Evolutionary conservation across 805 yeast genomes (phyloP).

Genomic region (Babjeviella inositovora): DNA sequence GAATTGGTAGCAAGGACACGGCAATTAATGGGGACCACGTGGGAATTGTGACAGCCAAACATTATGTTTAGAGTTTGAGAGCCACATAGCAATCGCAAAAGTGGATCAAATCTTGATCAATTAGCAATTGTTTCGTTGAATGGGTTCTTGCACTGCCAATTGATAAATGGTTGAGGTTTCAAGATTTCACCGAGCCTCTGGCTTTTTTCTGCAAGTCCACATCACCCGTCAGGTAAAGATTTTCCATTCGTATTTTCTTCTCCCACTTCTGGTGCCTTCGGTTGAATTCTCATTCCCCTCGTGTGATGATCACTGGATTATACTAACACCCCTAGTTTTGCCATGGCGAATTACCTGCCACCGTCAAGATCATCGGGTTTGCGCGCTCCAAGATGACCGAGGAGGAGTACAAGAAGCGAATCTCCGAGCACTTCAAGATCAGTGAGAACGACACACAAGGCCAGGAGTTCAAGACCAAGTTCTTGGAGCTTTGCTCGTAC

Average conservation of each 20-base stretch:
- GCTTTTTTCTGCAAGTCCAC: too few species aligned
- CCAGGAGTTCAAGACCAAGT: constrained; percentile 20
- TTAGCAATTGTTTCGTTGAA: too few species aligned
- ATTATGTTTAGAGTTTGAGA: too few species aligned
- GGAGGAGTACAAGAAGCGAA: constrained; percentile 53
- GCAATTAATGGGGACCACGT: too few species aligned
- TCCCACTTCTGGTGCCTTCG: constrained; percentile 1
- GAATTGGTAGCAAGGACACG: too few species aligned
- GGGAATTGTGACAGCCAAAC: too few species aligned
- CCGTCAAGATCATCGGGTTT: constrained; percentile 73
- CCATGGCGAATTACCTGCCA: constrained; percentile 59
- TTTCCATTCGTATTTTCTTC: not conserved
- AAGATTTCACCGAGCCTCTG: too few species aligned
- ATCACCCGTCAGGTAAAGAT: too few species aligned
- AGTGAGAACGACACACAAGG: constrained; percentile 33
- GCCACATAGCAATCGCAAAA: too few species aligned
- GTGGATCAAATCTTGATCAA: too few species aligned
- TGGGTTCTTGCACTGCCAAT: too few species aligned
- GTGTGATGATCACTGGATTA: constrained; percentile 1
- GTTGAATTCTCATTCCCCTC: not conserved
- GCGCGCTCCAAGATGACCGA: constrained; percentile 69
- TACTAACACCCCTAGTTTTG: constrained; percentile 13
- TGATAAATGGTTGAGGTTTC: too few species aligned
- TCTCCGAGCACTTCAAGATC: constrained; percentile 41
- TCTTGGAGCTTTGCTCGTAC: constrained; percentile 52